These are phyloP conservation scores for Atkinsonella texensis DNA, from an alignment of 2,329 filamentous ascomycete genomes.

Conservation along the genomic window DNA sequence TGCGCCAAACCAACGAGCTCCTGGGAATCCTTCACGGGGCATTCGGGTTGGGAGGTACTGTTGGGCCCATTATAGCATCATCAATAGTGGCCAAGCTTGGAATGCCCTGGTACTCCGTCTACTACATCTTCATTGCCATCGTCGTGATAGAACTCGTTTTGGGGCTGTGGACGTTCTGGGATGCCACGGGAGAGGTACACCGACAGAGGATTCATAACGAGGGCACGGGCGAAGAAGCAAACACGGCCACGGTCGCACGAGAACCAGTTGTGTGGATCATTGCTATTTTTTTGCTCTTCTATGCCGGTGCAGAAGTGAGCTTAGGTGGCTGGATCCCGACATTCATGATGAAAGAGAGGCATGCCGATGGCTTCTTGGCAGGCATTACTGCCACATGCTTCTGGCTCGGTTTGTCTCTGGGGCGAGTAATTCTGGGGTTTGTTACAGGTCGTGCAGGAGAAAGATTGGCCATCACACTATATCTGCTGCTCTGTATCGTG, in stretches of 20 bases:
- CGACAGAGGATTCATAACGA: constrained; percentile 15
- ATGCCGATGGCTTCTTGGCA: constrained; percentile 56
- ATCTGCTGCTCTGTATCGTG: constrained; percentile 50
- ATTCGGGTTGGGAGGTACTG: constrained; percentile 60
- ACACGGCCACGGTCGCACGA: neutral
- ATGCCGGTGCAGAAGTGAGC: constrained; percentile 67
- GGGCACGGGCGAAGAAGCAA: neutral
- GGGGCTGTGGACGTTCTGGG: constrained; percentile 49
- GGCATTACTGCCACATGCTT: constrained; percentile 71
- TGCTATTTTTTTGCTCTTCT: constrained; percentile 62
- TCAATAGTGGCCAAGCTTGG: constrained; percentile 53
- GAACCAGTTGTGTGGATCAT: constrained; percentile 57
- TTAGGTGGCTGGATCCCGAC: constrained; percentile 70
- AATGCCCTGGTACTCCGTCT: constrained; percentile 60
- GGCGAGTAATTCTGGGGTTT: constrained; percentile 62
- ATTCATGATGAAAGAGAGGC: constrained; percentile 72
- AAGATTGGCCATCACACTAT: constrained; percentile 49
- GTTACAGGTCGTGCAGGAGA: constrained; percentile 64
- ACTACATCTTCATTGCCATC: constrained; percentile 59
- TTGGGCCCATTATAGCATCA: constrained; percentile 60
- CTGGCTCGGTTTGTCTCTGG: constrained; percentile 72
- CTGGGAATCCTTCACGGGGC: constrained; percentile 61
- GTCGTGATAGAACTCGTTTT: constrained; percentile 43
- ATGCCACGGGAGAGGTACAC: constrained; percentile 44
- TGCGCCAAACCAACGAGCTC: constrained; percentile 61